These are phyloP conservation scores for Pythium myriotylum DNA, from an alignment of 352 stramenopile species.

Conservation along the genomic window DNA sequence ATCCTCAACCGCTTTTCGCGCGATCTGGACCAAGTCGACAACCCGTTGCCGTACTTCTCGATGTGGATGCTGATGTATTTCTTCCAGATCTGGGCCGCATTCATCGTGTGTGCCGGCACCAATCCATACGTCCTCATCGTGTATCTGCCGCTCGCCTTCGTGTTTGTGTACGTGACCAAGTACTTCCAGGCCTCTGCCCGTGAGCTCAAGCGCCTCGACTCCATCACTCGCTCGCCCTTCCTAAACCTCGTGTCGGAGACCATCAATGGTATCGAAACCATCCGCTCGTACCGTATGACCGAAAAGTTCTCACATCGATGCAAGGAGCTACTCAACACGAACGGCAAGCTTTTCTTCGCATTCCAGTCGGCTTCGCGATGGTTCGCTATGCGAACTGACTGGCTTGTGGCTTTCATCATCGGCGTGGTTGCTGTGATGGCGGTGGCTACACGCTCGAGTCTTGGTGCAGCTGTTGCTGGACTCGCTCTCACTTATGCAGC, in stretches of 20 bases:
- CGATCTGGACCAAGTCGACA: conserved; percentile 52
- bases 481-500: conserved; percentile 90
- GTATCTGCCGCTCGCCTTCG: conserved; percentile 45
- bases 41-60: conserved; percentile 50
- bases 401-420: conserved; percentile 36
- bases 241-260: conserved; percentile 91
- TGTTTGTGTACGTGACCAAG: conserved; percentile 48
- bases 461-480: conserved; percentile 49
- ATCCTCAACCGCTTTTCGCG: conserved; percentile 42
- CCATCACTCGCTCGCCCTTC: conserved; percentile 82
- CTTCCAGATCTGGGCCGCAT: conserved; percentile 17
- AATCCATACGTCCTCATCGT: conserved; percentile 56
- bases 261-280: conserved; percentile 90
- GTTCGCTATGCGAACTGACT: conserved; percentile 48
- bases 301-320: conserved; percentile 21
- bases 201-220: conserved; percentile 94
- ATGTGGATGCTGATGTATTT: conserved; percentile 53
- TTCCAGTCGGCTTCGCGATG: conserved; percentile 34
- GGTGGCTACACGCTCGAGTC: conserved; percentile 16
- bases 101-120: conserved; percentile 37
- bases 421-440: conserved; percentile 29
- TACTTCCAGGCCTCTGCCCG: conserved; percentile 74
- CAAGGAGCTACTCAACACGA: conserved; percentile 36
- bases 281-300: conserved; percentile 64
- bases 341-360: conserved; percentile 41